Percentiles rank a stretch among this genome's conserved stretches.
These are phyloP conservation scores for Nyctanthes arbortristis DNA, from an alignment of 257 asterid genomes.

Conservation along the genomic window DNA sequence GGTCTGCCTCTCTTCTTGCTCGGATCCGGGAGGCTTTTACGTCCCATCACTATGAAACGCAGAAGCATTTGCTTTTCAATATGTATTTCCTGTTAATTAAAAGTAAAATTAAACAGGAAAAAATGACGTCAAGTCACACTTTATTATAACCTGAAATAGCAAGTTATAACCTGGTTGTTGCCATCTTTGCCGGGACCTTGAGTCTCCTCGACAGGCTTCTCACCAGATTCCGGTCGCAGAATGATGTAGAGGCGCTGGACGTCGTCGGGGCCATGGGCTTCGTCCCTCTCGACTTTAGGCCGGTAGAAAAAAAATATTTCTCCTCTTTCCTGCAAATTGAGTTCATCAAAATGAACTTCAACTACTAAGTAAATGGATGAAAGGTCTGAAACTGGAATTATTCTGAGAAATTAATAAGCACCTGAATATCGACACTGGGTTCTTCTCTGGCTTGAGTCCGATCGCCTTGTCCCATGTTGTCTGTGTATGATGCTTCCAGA, in stretches of 20 bases:
- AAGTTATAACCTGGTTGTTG: background rate
- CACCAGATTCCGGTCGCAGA: constrained; percentile 64
- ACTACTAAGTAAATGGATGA: no score
- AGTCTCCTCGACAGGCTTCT: constrained; percentile 33
- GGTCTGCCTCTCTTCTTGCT: constrained; percentile 38
- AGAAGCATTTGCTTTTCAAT: constrained; percentile 46
- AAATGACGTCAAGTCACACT: no score
- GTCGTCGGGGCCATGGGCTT: constrained; percentile 56
- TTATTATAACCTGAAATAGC: no score
- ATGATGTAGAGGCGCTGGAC: constrained; percentile 76
- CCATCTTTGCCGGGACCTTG: constrained; percentile 58
- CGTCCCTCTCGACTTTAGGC: constrained; percentile 65
- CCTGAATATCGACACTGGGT: constrained; percentile 49
- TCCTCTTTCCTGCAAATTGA: constrained; percentile 56
- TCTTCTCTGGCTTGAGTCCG: constrained; percentile 46
- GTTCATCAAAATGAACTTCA: background rate
- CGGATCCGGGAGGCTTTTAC: constrained; percentile 67
- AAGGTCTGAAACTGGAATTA: no score
- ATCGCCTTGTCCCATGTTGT: constrained; percentile 57
- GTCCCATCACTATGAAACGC: constrained; percentile 65
- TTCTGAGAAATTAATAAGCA: no score
- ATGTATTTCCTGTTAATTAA: constrained; percentile 32
- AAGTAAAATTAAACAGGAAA: no score
- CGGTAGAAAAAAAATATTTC: constrained; percentile 79
- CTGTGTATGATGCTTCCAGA: background rate